These are phyloP conservation scores for Aethionema arabicum DNA, from an alignment of 345 rosid genomes.

Conservation along the genomic window DNA sequence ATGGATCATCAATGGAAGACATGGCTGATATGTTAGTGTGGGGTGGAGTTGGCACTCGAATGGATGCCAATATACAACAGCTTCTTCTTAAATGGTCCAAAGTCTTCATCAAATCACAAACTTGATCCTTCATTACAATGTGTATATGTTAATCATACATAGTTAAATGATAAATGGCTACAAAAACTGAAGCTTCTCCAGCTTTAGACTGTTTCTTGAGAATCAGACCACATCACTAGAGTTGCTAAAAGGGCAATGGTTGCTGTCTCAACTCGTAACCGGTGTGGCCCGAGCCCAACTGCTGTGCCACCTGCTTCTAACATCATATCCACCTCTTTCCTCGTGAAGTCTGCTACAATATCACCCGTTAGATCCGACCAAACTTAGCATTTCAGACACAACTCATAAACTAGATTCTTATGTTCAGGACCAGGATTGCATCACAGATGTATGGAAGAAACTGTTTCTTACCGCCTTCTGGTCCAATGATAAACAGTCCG, in stretches of 20 bases:
- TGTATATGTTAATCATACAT: neutral
- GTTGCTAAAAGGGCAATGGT: conserved; percentile 76
- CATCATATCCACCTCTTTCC: conserved; percentile 56
- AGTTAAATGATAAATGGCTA: neutral
- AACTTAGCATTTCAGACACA: neutral
- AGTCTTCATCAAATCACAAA: conserved; percentile 31
- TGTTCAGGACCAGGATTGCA: conserved; percentile 1
- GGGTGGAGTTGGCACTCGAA: conserved; percentile 92
- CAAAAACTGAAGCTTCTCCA: conserved; percentile 18
- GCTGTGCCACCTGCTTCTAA: conserved; percentile 67
- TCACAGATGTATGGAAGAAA: neutral
- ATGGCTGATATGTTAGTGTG: conserved; percentile 78
- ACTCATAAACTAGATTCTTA: neutral
- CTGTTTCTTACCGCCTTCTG: conserved; percentile 73
- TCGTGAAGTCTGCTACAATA: conserved; percentile 30
- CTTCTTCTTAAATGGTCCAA: conserved; percentile 77
- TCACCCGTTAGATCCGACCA: conserved; percentile 17
- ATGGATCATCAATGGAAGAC: conserved; percentile 75
- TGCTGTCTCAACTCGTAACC: conserved; percentile 91
- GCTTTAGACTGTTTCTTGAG: conserved; percentile 38
- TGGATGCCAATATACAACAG: conserved; percentile 75
- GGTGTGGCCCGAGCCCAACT: conserved; percentile 80
- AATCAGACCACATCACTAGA: conserved; percentile 80
- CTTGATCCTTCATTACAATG: conserved; percentile 1
- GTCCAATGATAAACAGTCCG: conserved; percentile 71